A percentile compares a stretch with the other conserved stretches of the same genome.
phyloP scores from a whole-genome alignment of 495 filamentous ascomycete species.

The Niebla homalea region DNA sequence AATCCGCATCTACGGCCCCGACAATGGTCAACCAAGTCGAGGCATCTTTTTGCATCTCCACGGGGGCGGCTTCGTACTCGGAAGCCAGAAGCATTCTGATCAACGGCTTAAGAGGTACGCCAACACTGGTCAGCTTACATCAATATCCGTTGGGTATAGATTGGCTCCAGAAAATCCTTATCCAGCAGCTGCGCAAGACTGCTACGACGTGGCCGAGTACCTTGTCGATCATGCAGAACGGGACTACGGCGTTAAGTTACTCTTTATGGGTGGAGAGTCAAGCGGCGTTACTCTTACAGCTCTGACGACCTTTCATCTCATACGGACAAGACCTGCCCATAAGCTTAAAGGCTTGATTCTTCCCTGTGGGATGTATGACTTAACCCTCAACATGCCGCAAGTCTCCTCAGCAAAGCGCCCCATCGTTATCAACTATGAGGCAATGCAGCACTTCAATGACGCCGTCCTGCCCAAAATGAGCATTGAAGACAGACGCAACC shows the following conservation, averaged over 20 bases:
- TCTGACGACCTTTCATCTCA: slow-evolving; percentile 32
- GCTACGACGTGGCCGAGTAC: slow-evolving; percentile 39
- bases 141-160: slow-evolving; percentile 43
- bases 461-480: slow-evolving; percentile 32
- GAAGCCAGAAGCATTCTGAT: too few species aligned
- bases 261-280: slow-evolving; percentile 21
- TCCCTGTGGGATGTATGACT: slow-evolving; percentile 34
- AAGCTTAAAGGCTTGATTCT: slow-evolving; percentile 31
- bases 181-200: slow-evolving; percentile 38
- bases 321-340: slow-evolving; percentile 24
- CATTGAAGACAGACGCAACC: slow-evolving; percentile 22
- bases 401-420: slow-evolving; percentile 17
- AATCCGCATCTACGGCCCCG: too few species aligned
- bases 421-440: slow-evolving; percentile 23
- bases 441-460: slow-evolving; percentile 28
- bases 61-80: too few species aligned
- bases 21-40: too few species aligned
- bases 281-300: slow-evolving; percentile 36
- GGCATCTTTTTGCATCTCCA: too few species aligned
- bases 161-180: slow-evolving; percentile 46
- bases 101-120: too few species aligned
- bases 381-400: slow-evolving; percentile 24
- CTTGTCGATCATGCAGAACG: slow-evolving; percentile 30
- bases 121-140: not conserved
- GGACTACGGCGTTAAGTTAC: slow-evolving; percentile 16